Evolutionary conservation across 768 basidiomycete genomes (phyloP), one percentile per base, ranked within the genome.

Genomic region (Serendipita indica): DNA sequence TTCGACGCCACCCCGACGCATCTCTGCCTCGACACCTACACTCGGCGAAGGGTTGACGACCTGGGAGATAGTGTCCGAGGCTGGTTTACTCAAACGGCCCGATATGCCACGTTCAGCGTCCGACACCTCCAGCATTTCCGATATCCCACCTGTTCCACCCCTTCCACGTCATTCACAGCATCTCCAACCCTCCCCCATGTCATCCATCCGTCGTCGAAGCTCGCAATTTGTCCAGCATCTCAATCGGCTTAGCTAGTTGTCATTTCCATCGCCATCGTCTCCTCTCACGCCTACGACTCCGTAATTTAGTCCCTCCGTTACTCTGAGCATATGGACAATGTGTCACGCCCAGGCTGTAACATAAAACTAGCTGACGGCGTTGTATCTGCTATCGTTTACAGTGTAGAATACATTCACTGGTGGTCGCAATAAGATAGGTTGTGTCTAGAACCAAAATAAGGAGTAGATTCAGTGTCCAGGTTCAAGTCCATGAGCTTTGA

Each of bases 401-500:
- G 27, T 43, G 41, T 43, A 43, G 41, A 43, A 43, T 43, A 43
- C 41, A 43, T 18, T 5, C 41, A 43, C 41, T 43, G 41, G 41
- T 43, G 18, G 27, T 43, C 41, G 41, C 41, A 25, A 43, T 58
- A 32, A 12, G 33, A 49, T 58, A 58, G 18, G 34, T n/a, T 52
- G 27, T 16, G 5, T 32, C 22, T 59, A 33, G 58, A 30, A 59
- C 14, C 59, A 28, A 58, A 25, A 33, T 16, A 27, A 58, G n/a
- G n/a, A n/a, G 25, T 34, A 61, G 16, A 22, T 7, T 30, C 37
- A 61, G 35, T 13, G 32, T 70, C 65, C 74, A 43, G 75, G 67
- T 64, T 78, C 75, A 33, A 76, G 67, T 60, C 74, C 74, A 64
- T 73, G 76, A 28, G 67, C 66, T 28, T 72, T 73, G 58, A 88